A percentile compares a stretch with the other conserved stretches of the same genome.
Evolutionary conservation across 2,329 filamentous ascomycete genomes (phyloP).

Genomic region (Pezicula rhizophila): DNA sequence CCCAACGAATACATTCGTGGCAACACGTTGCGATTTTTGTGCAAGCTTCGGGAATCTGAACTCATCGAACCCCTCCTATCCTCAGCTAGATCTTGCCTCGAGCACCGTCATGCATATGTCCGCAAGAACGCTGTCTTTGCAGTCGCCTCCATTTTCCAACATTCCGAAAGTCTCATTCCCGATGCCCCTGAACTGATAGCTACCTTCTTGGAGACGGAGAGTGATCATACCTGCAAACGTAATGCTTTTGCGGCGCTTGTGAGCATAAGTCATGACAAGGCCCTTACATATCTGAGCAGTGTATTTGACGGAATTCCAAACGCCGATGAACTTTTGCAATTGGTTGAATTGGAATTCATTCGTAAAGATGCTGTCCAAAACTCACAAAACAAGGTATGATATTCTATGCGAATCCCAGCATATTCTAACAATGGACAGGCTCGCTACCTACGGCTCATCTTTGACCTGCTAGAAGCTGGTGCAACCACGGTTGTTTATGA

Average conservation of each 20-base stretch:
- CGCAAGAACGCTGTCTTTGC: slow-evolving; percentile 98
- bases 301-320: slow-evolving; percentile 93
- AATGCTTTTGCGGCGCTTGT: slow-evolving; percentile 92
- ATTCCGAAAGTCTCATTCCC: slow-evolving; percentile 86
- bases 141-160: slow-evolving; percentile 83
- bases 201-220: slow-evolving; percentile 84
- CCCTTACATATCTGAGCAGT: slow-evolving; percentile 77
- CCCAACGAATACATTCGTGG: slow-evolving; percentile 97
- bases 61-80: slow-evolving; percentile 93
- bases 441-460: slow-evolving; percentile 87
- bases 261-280: slow-evolving; percentile 89
- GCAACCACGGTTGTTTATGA: slow-evolving; percentile 96
- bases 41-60: slow-evolving; percentile 91
- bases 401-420: background rate
- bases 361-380: slow-evolving; percentile 96
- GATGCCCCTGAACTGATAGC: slow-evolving; percentile 91
- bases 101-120: slow-evolving; percentile 95
- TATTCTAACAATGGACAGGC: slow-evolving; percentile 47
- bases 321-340: slow-evolving; percentile 85
- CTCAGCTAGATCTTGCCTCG: slow-evolving; percentile 84
- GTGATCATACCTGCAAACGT: slow-evolving; percentile 91
- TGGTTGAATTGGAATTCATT: slow-evolving; percentile 95
- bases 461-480: slow-evolving; percentile 88
- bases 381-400: slow-evolving; percentile 77
- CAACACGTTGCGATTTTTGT: slow-evolving; percentile 95